These are phyloP conservation scores for Tricholoma furcatifolium DNA, from an alignment of 768 basidiomycete genomes.

Conservation along the genomic window DNA sequence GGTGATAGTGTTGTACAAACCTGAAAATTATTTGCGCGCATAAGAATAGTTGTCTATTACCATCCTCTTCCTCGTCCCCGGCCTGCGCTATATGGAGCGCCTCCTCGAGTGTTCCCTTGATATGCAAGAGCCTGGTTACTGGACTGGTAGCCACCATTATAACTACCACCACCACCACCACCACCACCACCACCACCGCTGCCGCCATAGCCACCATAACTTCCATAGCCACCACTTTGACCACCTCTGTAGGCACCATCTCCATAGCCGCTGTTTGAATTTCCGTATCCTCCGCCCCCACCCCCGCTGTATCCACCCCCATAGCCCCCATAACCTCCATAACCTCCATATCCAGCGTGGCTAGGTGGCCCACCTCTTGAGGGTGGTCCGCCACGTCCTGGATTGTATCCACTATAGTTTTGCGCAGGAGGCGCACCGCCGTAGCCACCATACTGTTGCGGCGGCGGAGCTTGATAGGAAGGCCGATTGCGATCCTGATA, in stretches of 20 bases:
- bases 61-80: constrained; percentile 41
- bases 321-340: constrained; percentile 25
- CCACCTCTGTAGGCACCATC: constrained; percentile 35
- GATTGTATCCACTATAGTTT: constrained; percentile 30
- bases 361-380: constrained; percentile 21
- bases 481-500: constrained; percentile 36
- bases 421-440: constrained; percentile 21
- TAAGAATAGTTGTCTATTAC: constrained; percentile 8
- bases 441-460: constrained; percentile 33
- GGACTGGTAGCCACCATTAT: constrained; percentile 22
- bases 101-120: constrained; percentile 25
- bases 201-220: constrained; percentile 21
- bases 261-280: constrained; percentile 31
- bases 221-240: constrained; percentile 28
- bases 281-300: constrained; percentile 16
- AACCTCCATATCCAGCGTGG: constrained; percentile 22
- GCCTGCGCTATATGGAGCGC: constrained; percentile 24
- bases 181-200: constrained; percentile 31
- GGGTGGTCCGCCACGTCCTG: constrained; percentile 24
- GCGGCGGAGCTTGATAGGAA: constrained; percentile 27
- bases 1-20: neutral
- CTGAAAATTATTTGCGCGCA: neutral
- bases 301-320: constrained; percentile 22
- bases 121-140: constrained; percentile 35
- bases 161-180: constrained; percentile 32